These are phyloP conservation scores for Carpinus fangiana DNA, from an alignment of 306 rosid species.

Conservation along the genomic window DNA sequence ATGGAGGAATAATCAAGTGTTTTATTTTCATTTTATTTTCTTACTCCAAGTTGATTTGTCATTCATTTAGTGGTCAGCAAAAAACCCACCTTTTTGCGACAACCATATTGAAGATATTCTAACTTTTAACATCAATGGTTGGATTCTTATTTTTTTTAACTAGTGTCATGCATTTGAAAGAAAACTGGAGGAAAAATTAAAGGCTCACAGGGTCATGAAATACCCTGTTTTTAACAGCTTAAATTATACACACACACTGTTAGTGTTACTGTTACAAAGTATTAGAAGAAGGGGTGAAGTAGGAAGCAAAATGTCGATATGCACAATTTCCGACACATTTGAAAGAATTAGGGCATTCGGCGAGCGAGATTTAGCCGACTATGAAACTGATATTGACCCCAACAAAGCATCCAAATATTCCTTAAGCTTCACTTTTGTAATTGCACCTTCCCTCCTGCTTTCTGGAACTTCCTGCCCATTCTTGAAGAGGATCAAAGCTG, in stretches of 20 bases:
- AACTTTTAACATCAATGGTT: no score
- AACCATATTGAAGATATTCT: no score
- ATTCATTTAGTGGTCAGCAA: no score
- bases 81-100: no score
- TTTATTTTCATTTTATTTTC: no score
- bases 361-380: slow-evolving; percentile 14
- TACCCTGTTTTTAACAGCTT: no score
- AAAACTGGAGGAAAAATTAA: no score
- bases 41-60: no score
- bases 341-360: background rate
- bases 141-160: no score
- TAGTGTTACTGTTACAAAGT: background rate
- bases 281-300: background rate
- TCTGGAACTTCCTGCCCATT: slow-evolving; percentile 72
- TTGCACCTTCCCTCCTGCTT: slow-evolving; percentile 91
- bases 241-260: background rate
- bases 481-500: slow-evolving; percentile 73
- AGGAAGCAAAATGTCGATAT: background rate
- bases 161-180: no score
- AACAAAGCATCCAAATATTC: slow-evolving; percentile 64
- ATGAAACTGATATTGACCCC: slow-evolving; percentile 59
- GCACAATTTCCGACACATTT: background rate
- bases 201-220: no score
- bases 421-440: slow-evolving; percentile 72
- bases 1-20: no score